These are phyloP conservation scores for Alternaria brassicae DNA, from an alignment of 2,329 filamentous ascomycete species.

Conservation along the genomic window DNA sequence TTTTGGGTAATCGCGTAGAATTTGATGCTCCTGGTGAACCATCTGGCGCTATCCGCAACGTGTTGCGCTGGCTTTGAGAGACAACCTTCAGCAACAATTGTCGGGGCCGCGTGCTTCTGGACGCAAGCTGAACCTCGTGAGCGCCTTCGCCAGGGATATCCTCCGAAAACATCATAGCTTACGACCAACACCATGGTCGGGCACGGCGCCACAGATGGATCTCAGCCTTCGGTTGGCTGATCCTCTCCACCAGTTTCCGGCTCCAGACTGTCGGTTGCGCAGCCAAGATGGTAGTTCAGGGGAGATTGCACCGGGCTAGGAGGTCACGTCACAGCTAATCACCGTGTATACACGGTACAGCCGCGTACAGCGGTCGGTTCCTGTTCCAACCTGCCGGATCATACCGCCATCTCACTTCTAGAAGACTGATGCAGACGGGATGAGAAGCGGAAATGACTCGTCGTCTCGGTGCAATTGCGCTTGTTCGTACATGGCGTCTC, in stretches of 20 bases:
- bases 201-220: slow-evolving; percentile 31
- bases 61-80: slow-evolving; percentile 4
- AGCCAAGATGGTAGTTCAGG: slow-evolving; percentile 19
- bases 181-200: slow-evolving; percentile 39
- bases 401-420: slow-evolving; percentile 21
- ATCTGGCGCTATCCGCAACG: background rate
- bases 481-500: background rate
- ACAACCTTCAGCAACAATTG: background rate
- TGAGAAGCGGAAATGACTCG: slow-evolving; percentile 17
- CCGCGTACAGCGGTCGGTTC: slow-evolving; percentile 22
- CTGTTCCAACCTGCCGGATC: slow-evolving; percentile 23
- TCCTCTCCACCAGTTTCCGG: slow-evolving; percentile 34
- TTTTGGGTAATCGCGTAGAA: background rate
- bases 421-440: slow-evolving; percentile 16
- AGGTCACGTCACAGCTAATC: slow-evolving; percentile 32
- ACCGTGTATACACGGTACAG: slow-evolving; percentile 14
- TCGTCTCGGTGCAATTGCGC: slow-evolving; percentile 2
- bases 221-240: slow-evolving; percentile 39
- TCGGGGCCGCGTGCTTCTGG: background rate
- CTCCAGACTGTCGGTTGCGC: slow-evolving; percentile 41
- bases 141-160: slow-evolving; percentile 17
- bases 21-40: background rate
- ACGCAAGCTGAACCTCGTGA: slow-evolving; percentile 8
- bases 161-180: slow-evolving; percentile 32
- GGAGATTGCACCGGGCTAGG: slow-evolving; percentile 8